Evolutionary conservation across 331 rosid genomes (phyloP).

Genomic region (Quercus lobata): DNA sequence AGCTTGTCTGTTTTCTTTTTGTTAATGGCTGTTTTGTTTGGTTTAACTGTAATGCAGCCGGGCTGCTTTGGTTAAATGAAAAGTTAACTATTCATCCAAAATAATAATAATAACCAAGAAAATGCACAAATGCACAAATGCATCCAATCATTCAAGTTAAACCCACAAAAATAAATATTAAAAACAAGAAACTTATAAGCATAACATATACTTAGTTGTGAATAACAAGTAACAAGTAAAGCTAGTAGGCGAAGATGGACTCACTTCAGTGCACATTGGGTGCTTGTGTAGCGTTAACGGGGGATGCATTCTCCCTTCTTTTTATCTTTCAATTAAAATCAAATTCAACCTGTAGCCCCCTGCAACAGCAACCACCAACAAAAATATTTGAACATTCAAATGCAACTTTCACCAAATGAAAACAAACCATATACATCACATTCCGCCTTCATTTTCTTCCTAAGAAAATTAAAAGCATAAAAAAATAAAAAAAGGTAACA

Average conservation of each 20-base stretch:
- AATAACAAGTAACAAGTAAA: neutral
- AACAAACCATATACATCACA: neutral
- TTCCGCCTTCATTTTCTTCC: neutral
- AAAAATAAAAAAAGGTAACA: neutral
- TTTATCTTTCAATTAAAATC: neutral
- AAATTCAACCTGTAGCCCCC: slow-evolving; percentile 26
- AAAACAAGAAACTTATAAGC: neutral
- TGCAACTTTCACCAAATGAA: neutral
- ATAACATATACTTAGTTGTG: neutral
- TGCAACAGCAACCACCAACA: slow-evolving; percentile 4
- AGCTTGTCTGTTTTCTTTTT: too few species aligned
- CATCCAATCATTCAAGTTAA: neutral
- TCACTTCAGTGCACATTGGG: slow-evolving; percentile 87
- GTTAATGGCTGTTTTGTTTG: too few species aligned
- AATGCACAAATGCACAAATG: too few species aligned
- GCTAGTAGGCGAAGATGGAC: slow-evolving; percentile 20
- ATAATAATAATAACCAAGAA: too few species aligned
- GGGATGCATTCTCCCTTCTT: slow-evolving; percentile 71
- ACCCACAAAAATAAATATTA: neutral
- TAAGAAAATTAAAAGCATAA: neutral
- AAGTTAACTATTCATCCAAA: too few species aligned
- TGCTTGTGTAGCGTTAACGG: slow-evolving; percentile 90
- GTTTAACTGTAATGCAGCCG: too few species aligned
- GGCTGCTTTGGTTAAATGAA: too few species aligned
- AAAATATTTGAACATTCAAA: neutral